phyloP scores from a whole-genome alignment of 1,139 yeast species.

The Suhomyces chickasaworum region DNA sequence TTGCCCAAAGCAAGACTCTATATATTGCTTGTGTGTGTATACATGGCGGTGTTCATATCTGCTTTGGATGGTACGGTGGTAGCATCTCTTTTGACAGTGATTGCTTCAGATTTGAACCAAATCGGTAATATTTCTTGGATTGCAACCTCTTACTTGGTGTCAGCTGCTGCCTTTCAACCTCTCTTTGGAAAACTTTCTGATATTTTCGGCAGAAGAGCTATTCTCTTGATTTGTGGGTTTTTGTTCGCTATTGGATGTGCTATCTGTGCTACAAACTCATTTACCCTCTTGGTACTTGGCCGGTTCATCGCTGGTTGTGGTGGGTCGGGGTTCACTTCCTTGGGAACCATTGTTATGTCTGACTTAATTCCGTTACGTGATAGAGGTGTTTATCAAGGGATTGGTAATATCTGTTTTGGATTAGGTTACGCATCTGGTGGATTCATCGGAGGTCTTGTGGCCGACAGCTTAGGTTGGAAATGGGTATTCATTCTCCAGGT shows the following conservation, averaged over 20 bases:
- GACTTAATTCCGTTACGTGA: slow-evolving; percentile 55
- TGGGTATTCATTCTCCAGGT: slow-evolving; percentile 54
- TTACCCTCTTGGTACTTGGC: slow-evolving; percentile 57
- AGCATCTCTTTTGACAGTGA: slow-evolving; percentile 43
- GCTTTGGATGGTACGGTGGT: slow-evolving; percentile 50
- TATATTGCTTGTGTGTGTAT: slow-evolving; percentile 37
- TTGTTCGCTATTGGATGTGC: slow-evolving; percentile 45
- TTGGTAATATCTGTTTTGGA: slow-evolving; percentile 65
- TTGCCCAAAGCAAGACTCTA: slow-evolving; percentile 35
- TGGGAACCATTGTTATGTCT: slow-evolving; percentile 54
- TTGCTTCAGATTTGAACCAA: slow-evolving; percentile 47
- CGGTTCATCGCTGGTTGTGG: slow-evolving; percentile 58
- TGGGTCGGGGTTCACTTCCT: slow-evolving; percentile 56
- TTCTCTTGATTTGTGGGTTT: slow-evolving; percentile 36
- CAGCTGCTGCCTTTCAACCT: slow-evolving; percentile 59
- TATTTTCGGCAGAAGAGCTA: slow-evolving; percentile 71
- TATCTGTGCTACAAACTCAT: slow-evolving; percentile 43
- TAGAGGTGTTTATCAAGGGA: slow-evolving; percentile 55
- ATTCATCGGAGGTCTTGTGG: slow-evolving; percentile 63
- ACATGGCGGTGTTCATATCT: slow-evolving; percentile 44
- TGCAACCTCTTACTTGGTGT: slow-evolving; percentile 44
- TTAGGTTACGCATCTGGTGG: slow-evolving; percentile 76
- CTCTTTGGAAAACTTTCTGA: slow-evolving; percentile 84
- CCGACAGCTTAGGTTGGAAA: slow-evolving; percentile 82
- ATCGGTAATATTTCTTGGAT: slow-evolving; percentile 49